Evolutionary conservation across 2,329 filamentous ascomycete genomes (phyloP), one percentile per base, ranked within the genome.

Genomic region (Colletotrichum paranaense): DNA sequence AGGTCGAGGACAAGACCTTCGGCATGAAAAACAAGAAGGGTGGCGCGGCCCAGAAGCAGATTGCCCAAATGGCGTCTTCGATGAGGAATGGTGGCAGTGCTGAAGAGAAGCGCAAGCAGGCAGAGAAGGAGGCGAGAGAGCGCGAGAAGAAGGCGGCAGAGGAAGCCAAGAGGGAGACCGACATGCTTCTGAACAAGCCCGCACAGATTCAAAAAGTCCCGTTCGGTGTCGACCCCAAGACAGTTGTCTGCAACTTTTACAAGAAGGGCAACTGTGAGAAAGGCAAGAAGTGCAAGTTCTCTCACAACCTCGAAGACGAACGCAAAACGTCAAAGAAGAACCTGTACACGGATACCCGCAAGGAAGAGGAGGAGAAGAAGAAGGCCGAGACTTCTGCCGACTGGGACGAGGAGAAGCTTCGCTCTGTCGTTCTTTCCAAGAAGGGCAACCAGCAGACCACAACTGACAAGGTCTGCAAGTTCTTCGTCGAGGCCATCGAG

Each of bases 21-120:
- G 97, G 97, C 79, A 98, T 99, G 97, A 99, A 99, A 87, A 99
- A 99, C 82, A 99, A 99, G 88, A 99, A 98, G 89, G 97, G 97
- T 78, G 93, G 91, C 70, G 92, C 91, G 65, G 96, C 95, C 68
- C 94, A 98, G 86, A 97, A 92, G 84, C 91, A 95, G 78, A 98
- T 99, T 81, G 92, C 94, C 72, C 94, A 95, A 79, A 90, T 99
- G 82, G 86, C 92, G 77, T 89, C 92, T 59, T 93, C 95, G 79
- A 89, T 92, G 65, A 91, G 93, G 77, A 88, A 90, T 69, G 92
- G 93, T 78, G 94, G 95, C 74, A 93, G 89, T n/a, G 91, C 94
- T 26, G 96, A 98, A 71, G 93, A 97, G 83, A 98, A 98, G 88
- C 90, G 88, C 79, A 98, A 91, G 80, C 87, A 88, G 68, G 91